Evolutionary conservation across 1,284 basidiomycete species (phyloP).

Genomic region (Naganishia sp.): DNA sequence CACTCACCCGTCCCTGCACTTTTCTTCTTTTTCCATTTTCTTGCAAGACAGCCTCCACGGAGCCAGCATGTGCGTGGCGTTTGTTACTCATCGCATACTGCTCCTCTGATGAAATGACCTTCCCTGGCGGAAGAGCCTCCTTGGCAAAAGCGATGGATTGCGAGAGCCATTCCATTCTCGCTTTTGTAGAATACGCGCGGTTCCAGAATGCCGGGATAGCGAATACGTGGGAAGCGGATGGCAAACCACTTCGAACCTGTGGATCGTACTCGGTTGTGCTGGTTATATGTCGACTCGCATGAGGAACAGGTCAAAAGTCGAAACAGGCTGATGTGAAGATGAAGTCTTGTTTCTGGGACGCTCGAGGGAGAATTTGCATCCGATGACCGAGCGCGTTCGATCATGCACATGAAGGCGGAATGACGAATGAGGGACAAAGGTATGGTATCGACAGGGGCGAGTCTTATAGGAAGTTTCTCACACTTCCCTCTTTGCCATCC

Average conservation of each 20-base stretch:
- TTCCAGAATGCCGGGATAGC: too few species aligned
- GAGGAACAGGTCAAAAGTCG: too few species aligned
- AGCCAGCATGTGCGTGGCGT: not conserved
- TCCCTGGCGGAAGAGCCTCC: slow-evolving; percentile 10
- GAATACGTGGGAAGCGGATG: too few species aligned
- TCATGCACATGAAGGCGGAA: slow-evolving; percentile 14
- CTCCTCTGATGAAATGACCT: not conserved
- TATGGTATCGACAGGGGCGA: not conserved
- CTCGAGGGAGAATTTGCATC: not conserved
- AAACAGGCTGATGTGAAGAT: too few species aligned
- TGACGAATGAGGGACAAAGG: not conserved
- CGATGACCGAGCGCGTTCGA: not conserved
- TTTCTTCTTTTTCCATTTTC: slow-evolving; percentile 18
- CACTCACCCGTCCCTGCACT: not conserved
- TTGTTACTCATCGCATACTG: not conserved
- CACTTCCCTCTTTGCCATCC: not conserved
- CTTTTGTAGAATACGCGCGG: too few species aligned
- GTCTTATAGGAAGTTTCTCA: not conserved
- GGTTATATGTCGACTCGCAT: too few species aligned
- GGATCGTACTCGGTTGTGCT: too few species aligned
- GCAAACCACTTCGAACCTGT: too few species aligned
- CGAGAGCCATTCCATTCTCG: slow-evolving; percentile 23
- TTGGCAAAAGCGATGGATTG: slow-evolving; percentile 23
- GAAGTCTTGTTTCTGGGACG: not conserved
- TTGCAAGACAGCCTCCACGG: not conserved